Evolutionary conservation across 495 filamentous ascomycete species (phyloP).

Genomic region (Penicillium daleae): DNA sequence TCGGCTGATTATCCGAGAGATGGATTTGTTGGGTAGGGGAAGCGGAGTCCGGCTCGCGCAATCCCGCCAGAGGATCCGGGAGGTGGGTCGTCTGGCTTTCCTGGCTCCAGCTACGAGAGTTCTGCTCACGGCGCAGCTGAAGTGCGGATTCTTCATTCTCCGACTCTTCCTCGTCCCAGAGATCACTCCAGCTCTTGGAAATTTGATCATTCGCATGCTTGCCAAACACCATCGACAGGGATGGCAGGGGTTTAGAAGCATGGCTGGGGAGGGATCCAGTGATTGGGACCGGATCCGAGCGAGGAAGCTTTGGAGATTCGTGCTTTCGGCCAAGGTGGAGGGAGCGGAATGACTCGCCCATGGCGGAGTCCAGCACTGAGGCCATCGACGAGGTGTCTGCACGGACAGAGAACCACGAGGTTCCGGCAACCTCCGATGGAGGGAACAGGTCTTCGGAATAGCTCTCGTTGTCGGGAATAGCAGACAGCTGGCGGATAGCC

Average conservation of each 20-base stretch:
- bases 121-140: constrained; percentile 69
- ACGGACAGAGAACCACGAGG: constrained; percentile 72
- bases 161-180: constrained; percentile 89
- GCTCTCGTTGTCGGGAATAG: constrained; percentile 76
- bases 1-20: constrained; percentile 15
- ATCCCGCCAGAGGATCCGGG: constrained; percentile 24
- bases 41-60: constrained; percentile 52
- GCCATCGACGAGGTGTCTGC: constrained; percentile 76
- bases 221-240: constrained; percentile 78
- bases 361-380: constrained; percentile 74
- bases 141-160: constrained; percentile 60
- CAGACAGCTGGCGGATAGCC: constrained; percentile 80
- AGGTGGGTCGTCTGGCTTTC: constrained; percentile 61
- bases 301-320: constrained; percentile 42
- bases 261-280: constrained; percentile 79
- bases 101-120: constrained; percentile 80
- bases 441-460: constrained; percentile 91
- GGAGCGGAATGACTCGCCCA: constrained; percentile 72
- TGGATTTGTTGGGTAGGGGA: constrained; percentile 50
- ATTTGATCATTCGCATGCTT: constrained; percentile 69
- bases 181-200: constrained; percentile 96
- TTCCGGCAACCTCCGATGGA: constrained; percentile 68
- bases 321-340: constrained; percentile 49
- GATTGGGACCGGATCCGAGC: constrained; percentile 60
- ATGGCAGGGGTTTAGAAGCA: constrained; percentile 63